Percentiles rank a stretch among this genome's conserved stretches.
phyloP scores from a whole-genome alignment of 2,329 filamentous ascomycete species.

The Leptosphaerulina australis region DNA sequence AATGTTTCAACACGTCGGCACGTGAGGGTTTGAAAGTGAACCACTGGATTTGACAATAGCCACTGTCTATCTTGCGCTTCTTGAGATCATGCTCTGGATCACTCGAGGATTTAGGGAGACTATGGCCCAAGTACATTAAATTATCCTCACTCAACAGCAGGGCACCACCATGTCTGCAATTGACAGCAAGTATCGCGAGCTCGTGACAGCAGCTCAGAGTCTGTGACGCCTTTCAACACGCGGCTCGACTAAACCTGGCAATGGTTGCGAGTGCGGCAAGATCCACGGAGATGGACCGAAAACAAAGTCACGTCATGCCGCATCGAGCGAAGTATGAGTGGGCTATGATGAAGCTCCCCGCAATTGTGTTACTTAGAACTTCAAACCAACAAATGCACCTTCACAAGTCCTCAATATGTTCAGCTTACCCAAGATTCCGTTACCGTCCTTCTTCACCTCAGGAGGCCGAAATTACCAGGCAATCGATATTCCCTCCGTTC shows the following conservation, averaged over 20 bases:
- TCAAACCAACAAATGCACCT: slow-evolving; percentile 2
- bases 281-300: slow-evolving; percentile 5
- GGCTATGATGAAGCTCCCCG: slow-evolving; percentile 26
- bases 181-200: slow-evolving; percentile 6
- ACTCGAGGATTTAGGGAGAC: background rate
- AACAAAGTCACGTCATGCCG: slow-evolving; percentile 30
- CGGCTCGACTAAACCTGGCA: slow-evolving; percentile 9
- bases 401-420: slow-evolving; percentile 27
- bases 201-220: background rate
- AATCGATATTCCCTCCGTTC: slow-evolving; percentile 67
- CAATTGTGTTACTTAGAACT: slow-evolving; percentile 20
- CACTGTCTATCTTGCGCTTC: background rate
- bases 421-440: slow-evolving; percentile 28
- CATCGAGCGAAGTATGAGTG: slow-evolving; percentile 25
- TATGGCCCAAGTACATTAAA: no score
- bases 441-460: slow-evolving; percentile 29
- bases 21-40: background rate
- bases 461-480: slow-evolving; percentile 29
- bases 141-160: no score
- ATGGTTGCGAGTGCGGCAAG: slow-evolving; percentile 23
- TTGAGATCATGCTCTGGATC: background rate
- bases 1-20: slow-evolving; percentile 3
- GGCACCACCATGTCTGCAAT: background rate
- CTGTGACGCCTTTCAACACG: background rate
- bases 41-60: background rate